Evolutionary conservation across 2,329 filamentous ascomycete genomes (phyloP).

Genomic region (Microdochium trichocladiopsis): DNA sequence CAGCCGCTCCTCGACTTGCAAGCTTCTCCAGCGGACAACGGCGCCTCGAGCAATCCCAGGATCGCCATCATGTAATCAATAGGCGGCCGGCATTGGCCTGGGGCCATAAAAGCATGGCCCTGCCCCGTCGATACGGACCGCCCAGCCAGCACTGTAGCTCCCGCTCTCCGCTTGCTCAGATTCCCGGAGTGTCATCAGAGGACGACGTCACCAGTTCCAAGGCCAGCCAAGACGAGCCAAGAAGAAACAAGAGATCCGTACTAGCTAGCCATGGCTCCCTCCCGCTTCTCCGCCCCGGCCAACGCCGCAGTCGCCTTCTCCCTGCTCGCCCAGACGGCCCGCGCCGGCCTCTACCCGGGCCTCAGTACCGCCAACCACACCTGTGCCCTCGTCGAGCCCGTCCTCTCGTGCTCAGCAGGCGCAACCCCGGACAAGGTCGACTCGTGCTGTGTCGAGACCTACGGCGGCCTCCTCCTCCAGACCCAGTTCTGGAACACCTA

Average conservation of each 20-base stretch:
- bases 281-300: constrained; percentile 5
- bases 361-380: constrained; percentile 48
- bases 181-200: too few species aligned
- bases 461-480: constrained; percentile 51
- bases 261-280: neutral
- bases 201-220: neutral
- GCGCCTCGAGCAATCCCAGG: too few species aligned
- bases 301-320: constrained; percentile 16
- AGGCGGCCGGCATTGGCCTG: too few species aligned
- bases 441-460: constrained; percentile 59
- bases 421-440: constrained; percentile 41
- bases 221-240: neutral
- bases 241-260: neutral
- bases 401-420: constrained; percentile 40
- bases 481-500: constrained; percentile 62
- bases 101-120: too few species aligned
- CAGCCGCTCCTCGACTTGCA: too few species aligned
- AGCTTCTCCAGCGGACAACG: too few species aligned
- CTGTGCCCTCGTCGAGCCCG: constrained; percentile 35
- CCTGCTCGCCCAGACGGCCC: constrained; percentile 16
- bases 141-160: too few species aligned
- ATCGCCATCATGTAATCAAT: too few species aligned
- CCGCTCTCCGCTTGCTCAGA: too few species aligned
- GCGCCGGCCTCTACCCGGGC: constrained; percentile 31
- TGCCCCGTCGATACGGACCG: too few species aligned